Evolutionary conservation across 75 land plant species (phyloP), one percentile per base, ranked within the genome.

Genomic region (Picea glauca): DNA sequence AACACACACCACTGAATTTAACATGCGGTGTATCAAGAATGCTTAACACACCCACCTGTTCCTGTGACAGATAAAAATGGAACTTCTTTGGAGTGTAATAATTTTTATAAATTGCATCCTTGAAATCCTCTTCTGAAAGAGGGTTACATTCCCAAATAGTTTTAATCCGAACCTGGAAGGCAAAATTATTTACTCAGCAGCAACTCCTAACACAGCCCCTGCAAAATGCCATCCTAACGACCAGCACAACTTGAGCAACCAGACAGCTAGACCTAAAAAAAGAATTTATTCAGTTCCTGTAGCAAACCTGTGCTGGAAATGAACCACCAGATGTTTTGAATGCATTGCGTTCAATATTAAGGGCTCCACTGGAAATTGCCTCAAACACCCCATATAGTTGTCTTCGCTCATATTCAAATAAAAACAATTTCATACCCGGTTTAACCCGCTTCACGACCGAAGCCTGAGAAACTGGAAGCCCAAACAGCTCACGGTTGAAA

Each of bases 401-500:
- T 76, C 89, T 83, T 15, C 76, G 76, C 78, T 90, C 91, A 72
- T 73, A 84, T 60, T 93, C 93, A 84, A 88, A 93, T 7, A 93
- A 83, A 72, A 90, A 93, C 38, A 93, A 73, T 15, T 86, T 62
- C 91, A 90, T 93, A 14, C 94, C 93, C 62, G 83, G 78, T 81
- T 83, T 86, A 26, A 93, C 62, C 17, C 85, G 78, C 79, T 77
- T 80, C 21, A 90, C 89, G 79, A 93, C 77, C 13, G 21, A 4
- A 60, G 78, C 81, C 8, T 80, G 46, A 13, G 81, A 74, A 74
- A 31, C 58, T 50, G 94, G 93, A 43, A 92, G 90, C 30, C 89
- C 94, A 78, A 92, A 88, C 3, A 92, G 58, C 23, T 80, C 77
- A 30, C 77, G 68, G 26, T 58, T 23, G 1, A 90, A 78, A 79